Base-by-base conservation (phyloP, 768 basidiomycete species). In the Hypholoma sublateritium region DNA sequence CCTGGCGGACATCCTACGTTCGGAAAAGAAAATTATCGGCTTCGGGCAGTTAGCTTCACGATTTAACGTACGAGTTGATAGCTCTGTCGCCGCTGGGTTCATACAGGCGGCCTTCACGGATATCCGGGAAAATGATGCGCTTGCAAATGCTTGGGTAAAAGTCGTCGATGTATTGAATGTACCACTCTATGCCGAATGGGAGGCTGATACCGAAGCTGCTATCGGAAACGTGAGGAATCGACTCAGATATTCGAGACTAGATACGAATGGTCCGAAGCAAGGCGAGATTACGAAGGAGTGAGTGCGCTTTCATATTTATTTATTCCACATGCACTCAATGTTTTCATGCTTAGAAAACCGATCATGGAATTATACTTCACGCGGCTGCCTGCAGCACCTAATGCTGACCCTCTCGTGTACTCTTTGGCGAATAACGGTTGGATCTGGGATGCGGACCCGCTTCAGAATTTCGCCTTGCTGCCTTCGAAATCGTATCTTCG, bases 351-450 rank as follows among this genome's bases (percentile, higher is more conserved):
- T 62, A 97, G 95, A 39, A 80, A 77, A 14, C 94, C 96, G 19
- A 78, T 99, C 43, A 89, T 93, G 43, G 97, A 98, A 67, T 72
- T 81, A 3, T 98, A 98, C 75, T 99, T 99, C 73, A 98, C 95
- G 1, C 88, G 94, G 22, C 71, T 98, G 12, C 76, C 60, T 37
- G 80, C 76, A 34, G 72, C 65, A 21, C 65, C 70, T 8, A 58
- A 74, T 35, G 70, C 76, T 13, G 79, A 83, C 51, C 80, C 78
- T n/a, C 66, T 76, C 28, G 75, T 81, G 13, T 90, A 94, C 67
- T 88, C 91, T 2, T 76, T 99, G 25, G 97, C 96, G 5, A 98
- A 98, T 72, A 99, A 99, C 68, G 97, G 97, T 2, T 99, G 97
- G 97, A 94, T 99, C 62, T 99, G 97, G 96, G 76, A 88, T 61